A percentile compares a stretch with the other conserved stretches of the same genome.
Evolutionary conservation across 345 rosid genomes (phyloP).

Genomic region (Gynandropsis gynandra): DNA sequence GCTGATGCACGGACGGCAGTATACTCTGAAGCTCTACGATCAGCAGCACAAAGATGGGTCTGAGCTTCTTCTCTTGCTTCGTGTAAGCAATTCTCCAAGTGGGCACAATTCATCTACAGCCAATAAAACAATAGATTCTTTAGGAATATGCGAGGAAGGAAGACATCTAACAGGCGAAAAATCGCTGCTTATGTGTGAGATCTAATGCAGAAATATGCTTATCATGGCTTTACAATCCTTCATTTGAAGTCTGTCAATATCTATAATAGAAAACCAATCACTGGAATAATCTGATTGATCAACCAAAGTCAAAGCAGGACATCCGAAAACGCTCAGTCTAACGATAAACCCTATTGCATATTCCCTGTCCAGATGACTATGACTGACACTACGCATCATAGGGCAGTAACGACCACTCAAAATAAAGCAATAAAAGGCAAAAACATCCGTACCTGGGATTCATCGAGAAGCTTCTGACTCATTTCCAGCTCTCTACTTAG

Average conservation of each 20-base stretch:
- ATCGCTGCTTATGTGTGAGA: not conserved
- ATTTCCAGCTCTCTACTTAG: conserved; percentile 67
- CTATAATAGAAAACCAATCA: conserved; percentile 12
- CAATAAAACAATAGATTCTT: not conserved
- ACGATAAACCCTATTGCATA: not conserved
- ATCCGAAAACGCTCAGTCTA: conserved; percentile 7
- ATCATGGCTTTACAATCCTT: conserved; percentile 2
- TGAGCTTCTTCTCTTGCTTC: conserved; percentile 99
- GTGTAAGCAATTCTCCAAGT: conserved; percentile 93
- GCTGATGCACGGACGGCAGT: conserved; percentile 74
- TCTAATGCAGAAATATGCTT: conserved; percentile 13
- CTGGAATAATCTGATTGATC: not conserved
- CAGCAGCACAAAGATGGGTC: conserved; percentile 92
- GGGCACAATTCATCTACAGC: conserved; percentile 92
- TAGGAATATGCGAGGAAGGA: not conserved
- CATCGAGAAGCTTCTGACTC: conserved; percentile 76
- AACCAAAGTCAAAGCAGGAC: conserved; percentile 5
- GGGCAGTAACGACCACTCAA: not conserved
- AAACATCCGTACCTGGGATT: conserved; percentile 71
- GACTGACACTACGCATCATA: not conserved
- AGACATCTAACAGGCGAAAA: not conserved
- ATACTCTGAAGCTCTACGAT: conserved; percentile 81
- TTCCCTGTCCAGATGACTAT: not conserved
- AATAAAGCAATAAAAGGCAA: conserved; percentile 2
- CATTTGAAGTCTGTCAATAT: conserved; percentile 5